Evolutionary conservation across 1,284 basidiomycete genomes (phyloP), one percentile per base, ranked within the genome.

Genomic region (Malassezia cuniculi): DNA sequence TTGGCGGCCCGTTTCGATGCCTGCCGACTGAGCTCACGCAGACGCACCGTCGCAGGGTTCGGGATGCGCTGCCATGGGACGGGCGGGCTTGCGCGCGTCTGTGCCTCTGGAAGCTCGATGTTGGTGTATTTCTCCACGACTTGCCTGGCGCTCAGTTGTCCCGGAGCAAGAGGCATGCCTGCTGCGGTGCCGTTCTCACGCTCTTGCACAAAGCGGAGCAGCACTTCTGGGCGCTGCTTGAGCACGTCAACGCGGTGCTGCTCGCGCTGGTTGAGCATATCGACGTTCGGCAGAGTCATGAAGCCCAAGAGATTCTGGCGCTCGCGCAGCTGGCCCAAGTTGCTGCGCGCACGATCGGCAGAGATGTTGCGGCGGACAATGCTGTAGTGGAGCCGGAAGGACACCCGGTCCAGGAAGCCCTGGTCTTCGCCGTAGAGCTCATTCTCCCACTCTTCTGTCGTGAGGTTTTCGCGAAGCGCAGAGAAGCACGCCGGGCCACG

Each of bases 121-220:
- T n/a, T n/a, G n/a, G n/a, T n/a, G n/a, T 26, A 38, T 31, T 2
- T 43, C 39, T 15, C 36, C 18, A 45, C 36, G 6, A 39, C 18
- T n/a, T 35, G 26, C 16, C 47, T 30, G 6, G 39, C 36, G 6
- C 33, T 36, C 9, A 43, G 8, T 17, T 65, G 61, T 0, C 61
- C 61, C 0, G 60, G 60, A 0, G 60, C 61, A 0, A 52, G 25
- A 0, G 61, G 61, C 61, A 65, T 62, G 3, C 62, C 60, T 0
- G 48, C 35, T 1, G 60, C 61, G 3, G 39, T 38, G 4, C 62
- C 62, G 9, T 31, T 39, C 14, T 35, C 36, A 10, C 58, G 33
- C 20, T 65, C 62, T 14, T 52, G 41, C n/a, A 57, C 17, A 31
- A 61, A 66, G 8, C 55, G 29, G 26, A 38, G 6, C 6, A 66